phyloP scores from a whole-genome alignment of 169 alveolate genomes.

The Plasmodium inui region DNA sequence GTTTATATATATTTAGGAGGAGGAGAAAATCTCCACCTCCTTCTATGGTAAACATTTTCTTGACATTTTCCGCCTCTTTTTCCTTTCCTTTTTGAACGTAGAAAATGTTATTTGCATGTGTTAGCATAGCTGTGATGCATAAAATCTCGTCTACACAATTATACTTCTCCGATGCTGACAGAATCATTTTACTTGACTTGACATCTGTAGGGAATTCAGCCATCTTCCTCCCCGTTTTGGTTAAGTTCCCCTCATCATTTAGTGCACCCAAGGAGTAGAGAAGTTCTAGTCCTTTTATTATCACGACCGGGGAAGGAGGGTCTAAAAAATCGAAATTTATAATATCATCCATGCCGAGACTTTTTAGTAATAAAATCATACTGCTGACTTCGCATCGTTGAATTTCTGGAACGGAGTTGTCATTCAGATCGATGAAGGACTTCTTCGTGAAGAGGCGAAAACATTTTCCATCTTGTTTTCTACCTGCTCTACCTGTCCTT shows the following conservation, averaged over 20 bases:
- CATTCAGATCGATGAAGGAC: slow-evolving; percentile 98
- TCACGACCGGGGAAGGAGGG: slow-evolving; percentile 98
- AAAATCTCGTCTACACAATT: slow-evolving; percentile 96
- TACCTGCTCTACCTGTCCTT: slow-evolving; percentile 99
- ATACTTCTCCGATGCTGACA: slow-evolving; percentile 93
- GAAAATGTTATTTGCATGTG: slow-evolving; percentile 96
- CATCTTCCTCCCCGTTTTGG: slow-evolving; percentile 98
- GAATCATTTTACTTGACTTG: slow-evolving; percentile 93
- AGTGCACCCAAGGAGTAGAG: slow-evolving; percentile 98
- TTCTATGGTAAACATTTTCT: slow-evolving; percentile 94
- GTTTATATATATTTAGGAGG: slow-evolving; percentile 95
- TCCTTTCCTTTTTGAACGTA: slow-evolving; percentile 97
- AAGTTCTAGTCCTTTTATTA: slow-evolving; percentile 96
- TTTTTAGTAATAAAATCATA: slow-evolving; percentile 91
- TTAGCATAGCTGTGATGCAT: slow-evolving; percentile 97
- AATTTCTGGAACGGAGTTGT: slow-evolving; percentile 96
- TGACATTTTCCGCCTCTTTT: slow-evolving; percentile 98
- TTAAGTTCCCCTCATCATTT: slow-evolving; percentile 97
- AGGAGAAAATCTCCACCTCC: slow-evolving; percentile 99
- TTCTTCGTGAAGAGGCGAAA: slow-evolving; percentile 98
- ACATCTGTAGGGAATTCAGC: slow-evolving; percentile 99
- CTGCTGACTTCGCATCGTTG: slow-evolving; percentile 96
- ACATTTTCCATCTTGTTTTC: slow-evolving; percentile 99
- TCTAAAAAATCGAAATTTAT: slow-evolving; percentile 99
- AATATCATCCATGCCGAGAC: slow-evolving; percentile 98